Base-by-base conservation (phyloP, 345 rosid genomes). In the Syzygium jambos region DNA sequence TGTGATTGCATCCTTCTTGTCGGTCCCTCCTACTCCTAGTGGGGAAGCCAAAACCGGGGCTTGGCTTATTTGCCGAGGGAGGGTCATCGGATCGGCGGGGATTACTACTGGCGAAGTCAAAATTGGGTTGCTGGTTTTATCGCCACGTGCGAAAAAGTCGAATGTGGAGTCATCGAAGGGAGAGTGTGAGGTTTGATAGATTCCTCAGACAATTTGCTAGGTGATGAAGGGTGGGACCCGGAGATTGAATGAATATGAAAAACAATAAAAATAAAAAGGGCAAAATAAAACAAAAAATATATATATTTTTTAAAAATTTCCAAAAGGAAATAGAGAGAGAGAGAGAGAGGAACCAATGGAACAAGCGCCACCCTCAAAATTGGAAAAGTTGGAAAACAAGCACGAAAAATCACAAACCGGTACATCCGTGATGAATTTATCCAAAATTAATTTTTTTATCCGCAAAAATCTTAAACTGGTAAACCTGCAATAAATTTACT, bases 1-100 rank as follows among this genome's bases (percentile, higher is more conserved):
- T 14, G 30, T 9, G 12, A 23, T 56, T 0, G 1, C 61, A 9
- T 23, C 61, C 61, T 23, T 22, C n/a, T 27, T 0, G 29, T 25
- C 63, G 0, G 25, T 29, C 0, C 0, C 25, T 3, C 5, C 6
- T 41, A 41, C 5, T 41, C 65, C 0, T 13, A 29, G 27, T 4
- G 63, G 27, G n/a, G n/a, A n/a, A 25, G 63, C 25, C 43, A 68
- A 68, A 68, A 8, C 38, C 1, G 6, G 78, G 43, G 5, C 2
- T 1, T 54, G 23, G 78, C 78, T 34, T n/a, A n/a, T 38, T 17
- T 68, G 0, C 78, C 78, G 43, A 65, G 43, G 11, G 78, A 12
- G 30, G 78, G 43, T 34, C 78, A 17, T 16, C 12, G 23, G 80
- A 68, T 10, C 2, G 22, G 46, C 77, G 10, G 5, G 25, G 80